These are phyloP conservation scores for Fusarium agapanthi DNA, from an alignment of 2,329 filamentous ascomycete genomes.

Conservation along the genomic window DNA sequence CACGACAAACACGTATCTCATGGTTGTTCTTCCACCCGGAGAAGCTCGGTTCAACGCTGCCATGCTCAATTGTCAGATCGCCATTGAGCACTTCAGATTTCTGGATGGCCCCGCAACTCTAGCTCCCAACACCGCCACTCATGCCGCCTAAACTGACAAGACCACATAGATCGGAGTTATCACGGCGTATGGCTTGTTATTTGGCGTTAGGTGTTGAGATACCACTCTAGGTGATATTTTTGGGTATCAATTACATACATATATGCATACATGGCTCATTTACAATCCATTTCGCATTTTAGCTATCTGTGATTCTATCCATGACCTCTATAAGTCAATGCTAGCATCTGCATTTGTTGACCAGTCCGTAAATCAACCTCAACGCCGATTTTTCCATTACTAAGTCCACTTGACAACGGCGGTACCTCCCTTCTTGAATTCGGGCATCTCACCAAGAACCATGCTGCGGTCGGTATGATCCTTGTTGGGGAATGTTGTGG, in stretches of 20 bases:
- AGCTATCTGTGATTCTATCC: constrained; percentile 10
- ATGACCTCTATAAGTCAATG: constrained; percentile 23
- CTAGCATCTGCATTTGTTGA: background rate
- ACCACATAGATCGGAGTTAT: background rate
- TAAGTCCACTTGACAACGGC: constrained; percentile 69
- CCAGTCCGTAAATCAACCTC: constrained; percentile 18
- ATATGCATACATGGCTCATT: background rate
- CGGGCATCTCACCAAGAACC: constrained; percentile 66
- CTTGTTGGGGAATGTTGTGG: constrained; percentile 85
- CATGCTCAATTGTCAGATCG: constrained; percentile 88
- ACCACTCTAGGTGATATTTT: constrained; percentile 37
- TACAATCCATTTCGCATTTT: background rate
- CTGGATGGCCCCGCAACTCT: constrained; percentile 59
- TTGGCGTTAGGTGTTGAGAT: constrained; percentile 42
- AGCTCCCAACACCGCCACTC: constrained; percentile 12
- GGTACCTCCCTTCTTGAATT: constrained; percentile 73
- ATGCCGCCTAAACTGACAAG: constrained; percentile 5
- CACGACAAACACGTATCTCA: constrained; percentile 96
- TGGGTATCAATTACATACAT: background rate
- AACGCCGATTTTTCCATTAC: constrained; percentile 28
- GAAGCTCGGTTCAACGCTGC: constrained; percentile 92
- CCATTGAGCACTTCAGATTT: constrained; percentile 80
- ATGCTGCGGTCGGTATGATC: constrained; percentile 75
- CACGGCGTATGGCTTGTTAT: constrained; percentile 9
- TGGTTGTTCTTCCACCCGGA: constrained; percentile 88